Conservation (phyloP, 2,329 filamentous ascomycete genomes). For the Dryadomyces quercus-mongolicae region DNA sequence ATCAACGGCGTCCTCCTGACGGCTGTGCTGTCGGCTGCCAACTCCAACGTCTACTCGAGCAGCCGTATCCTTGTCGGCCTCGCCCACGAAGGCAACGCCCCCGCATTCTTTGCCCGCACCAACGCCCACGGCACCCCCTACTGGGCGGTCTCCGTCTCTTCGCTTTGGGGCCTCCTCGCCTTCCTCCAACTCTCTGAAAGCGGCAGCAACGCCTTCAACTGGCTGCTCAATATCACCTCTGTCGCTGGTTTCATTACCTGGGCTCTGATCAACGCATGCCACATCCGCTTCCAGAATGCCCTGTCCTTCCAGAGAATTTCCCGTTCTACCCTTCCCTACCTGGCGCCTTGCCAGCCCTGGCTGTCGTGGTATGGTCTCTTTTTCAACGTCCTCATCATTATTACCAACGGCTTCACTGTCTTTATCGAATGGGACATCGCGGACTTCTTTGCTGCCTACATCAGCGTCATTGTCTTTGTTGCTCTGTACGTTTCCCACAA, state of each 20-base stretch:
- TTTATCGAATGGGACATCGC: constrained; percentile 51
- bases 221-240: constrained; percentile 61
- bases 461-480: constrained; percentile 52
- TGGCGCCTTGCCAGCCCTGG: constrained; percentile 49
- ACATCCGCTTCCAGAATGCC: constrained; percentile 53
- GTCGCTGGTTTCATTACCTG: constrained; percentile 60
- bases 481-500: constrained; percentile 52
- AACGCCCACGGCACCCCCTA: constrained; percentile 52
- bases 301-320: constrained; percentile 43
- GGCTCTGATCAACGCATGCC: constrained; percentile 51
- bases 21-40: constrained; percentile 66
- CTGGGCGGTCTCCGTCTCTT: constrained; percentile 42
- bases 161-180: constrained; percentile 48
- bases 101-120: constrained; percentile 43
- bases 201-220: constrained; percentile 53
- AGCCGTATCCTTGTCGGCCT: constrained; percentile 57
- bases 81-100: constrained; percentile 51
- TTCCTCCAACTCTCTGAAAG: constrained; percentile 53
- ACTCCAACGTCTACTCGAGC: constrained; percentile 64
- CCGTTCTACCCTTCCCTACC: constrained; percentile 46
- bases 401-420: constrained; percentile 58
- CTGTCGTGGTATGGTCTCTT: constrained; percentile 54
- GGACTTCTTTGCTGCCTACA: constrained; percentile 53
- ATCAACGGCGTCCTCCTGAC: constrained; percentile 71
- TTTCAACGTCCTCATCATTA: constrained; percentile 50